phyloP scores from a whole-genome alignment of 345 rosid species.

The Aquilaria yunnanensis region DNA sequence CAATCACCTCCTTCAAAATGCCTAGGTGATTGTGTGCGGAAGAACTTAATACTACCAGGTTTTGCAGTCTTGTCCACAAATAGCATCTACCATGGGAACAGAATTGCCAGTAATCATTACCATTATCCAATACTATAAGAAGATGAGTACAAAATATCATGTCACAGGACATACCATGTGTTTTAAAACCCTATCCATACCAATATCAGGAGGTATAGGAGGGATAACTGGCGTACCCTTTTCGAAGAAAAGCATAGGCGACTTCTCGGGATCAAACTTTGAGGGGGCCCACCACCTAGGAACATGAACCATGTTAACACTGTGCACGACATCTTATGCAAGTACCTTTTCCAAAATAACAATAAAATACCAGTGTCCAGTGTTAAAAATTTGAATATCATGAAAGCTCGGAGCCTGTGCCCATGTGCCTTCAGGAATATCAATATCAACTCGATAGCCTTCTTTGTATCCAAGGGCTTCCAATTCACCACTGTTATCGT shows the following conservation, averaged over 20 bases:
- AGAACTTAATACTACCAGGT: conserved; percentile 43
- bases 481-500: conserved; percentile 55
- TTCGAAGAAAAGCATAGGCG: conserved; percentile 94
- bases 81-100: conserved; percentile 24
- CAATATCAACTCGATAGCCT: conserved; percentile 87
- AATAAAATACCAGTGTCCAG: conserved; percentile 77
- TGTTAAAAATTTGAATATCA: conserved; percentile 67
- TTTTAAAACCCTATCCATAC: conserved; percentile 66
- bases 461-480: conserved; percentile 81
- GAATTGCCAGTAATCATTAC: not conserved
- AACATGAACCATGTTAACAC: not conserved
- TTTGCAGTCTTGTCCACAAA: conserved; percentile 42
- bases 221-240: conserved; percentile 61
- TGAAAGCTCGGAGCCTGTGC: conserved; percentile 70
- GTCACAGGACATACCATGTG: conserved; percentile 45
- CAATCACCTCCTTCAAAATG: conserved; percentile 99
- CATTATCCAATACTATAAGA: not conserved
- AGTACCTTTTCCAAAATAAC: not conserved
- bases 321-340: not conserved
- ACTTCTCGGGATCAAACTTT: conserved; percentile 76
- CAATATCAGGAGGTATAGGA: conserved; percentile 53
- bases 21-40: conserved; percentile 83
- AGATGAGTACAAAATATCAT: not conserved
- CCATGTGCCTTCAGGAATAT: conserved; percentile 89
- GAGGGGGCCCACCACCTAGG: conserved; percentile 97